Conservation (phyloP, 805 yeast genomes). For the Candida coleopterorum region DNA sequence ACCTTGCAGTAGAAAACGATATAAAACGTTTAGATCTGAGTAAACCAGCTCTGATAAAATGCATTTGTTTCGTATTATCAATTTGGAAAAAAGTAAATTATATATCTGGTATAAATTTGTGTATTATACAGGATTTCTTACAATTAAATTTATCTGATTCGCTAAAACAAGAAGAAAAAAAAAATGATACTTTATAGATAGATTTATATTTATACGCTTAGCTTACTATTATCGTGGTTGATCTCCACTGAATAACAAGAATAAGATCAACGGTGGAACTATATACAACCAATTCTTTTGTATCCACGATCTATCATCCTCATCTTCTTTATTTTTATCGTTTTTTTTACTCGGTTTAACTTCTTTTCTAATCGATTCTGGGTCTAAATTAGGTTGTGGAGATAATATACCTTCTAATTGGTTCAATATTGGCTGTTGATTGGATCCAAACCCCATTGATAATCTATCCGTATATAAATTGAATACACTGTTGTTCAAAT, state of each 20-base stretch:
- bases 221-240: conserved; percentile 2
- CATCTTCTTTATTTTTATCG: conserved; percentile 22
- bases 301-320: conserved; percentile 41
- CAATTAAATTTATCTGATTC: conserved; percentile 12
- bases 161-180: conserved; percentile 6
- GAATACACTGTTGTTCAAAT: conserved; percentile 5
- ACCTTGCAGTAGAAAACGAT: conserved; percentile 15
- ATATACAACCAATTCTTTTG: conserved; percentile 63
- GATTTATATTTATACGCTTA: too few species aligned
- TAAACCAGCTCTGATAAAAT: conserved; percentile 15
- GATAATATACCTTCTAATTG: conserved; percentile 10
- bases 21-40: conserved; percentile 20
- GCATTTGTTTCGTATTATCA: conserved; percentile 9
- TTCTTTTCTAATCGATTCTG: conserved; percentile 14
- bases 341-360: conserved; percentile 15
- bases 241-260: conserved; percentile 14
- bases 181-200: too few species aligned
- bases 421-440: conserved; percentile 6
- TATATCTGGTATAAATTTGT: too few species aligned
- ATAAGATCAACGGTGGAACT: conserved; percentile 43
- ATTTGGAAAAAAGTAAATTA: too few species aligned
- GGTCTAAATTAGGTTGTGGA: conserved; percentile 27
- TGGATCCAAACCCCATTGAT: conserved; percentile 1
- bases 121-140: conserved; percentile 10
- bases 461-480: conserved; percentile 9